These are phyloP conservation scores for Aspergillus ostianus DNA, from an alignment of 495 filamentous ascomycete genomes.

Conservation along the genomic window DNA sequence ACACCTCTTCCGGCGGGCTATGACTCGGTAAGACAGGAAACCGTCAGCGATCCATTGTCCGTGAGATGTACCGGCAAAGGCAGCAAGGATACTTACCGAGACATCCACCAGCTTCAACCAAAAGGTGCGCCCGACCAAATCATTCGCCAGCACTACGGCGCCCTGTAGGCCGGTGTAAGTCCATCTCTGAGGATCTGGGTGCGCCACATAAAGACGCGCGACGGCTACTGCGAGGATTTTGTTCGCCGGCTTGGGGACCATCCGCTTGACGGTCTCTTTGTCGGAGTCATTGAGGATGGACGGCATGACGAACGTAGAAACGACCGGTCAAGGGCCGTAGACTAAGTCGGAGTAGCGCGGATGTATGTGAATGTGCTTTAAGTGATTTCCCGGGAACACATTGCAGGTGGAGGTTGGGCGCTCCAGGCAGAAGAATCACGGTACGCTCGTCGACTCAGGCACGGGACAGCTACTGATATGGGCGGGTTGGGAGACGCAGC, in stretches of 20 bases:
- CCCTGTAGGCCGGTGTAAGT: slow-evolving; percentile 92
- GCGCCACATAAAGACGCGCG: slow-evolving; percentile 89
- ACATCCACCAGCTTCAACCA: slow-evolving; percentile 98
- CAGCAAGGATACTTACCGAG: slow-evolving; percentile 61
- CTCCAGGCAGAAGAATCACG: slow-evolving; percentile 8
- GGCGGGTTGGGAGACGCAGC: neutral
- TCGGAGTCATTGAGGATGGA: slow-evolving; percentile 87
- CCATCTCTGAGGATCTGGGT: slow-evolving; percentile 86
- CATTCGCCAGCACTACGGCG: slow-evolving; percentile 89
- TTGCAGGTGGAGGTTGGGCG: slow-evolving; percentile 28
- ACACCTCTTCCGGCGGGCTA: slow-evolving; percentile 82
- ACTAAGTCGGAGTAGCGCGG: slow-evolving; percentile 10
- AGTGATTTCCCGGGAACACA: slow-evolving; percentile 25
- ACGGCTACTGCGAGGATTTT: slow-evolving; percentile 94
- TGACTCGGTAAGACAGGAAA: slow-evolving; percentile 8
- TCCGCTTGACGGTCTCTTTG: slow-evolving; percentile 88
- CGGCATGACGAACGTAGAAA: slow-evolving; percentile 59
- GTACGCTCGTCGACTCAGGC: slow-evolving; percentile 12
- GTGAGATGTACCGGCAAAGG: neutral
- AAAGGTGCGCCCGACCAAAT: slow-evolving; percentile 89
- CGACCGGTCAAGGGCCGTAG: slow-evolving; percentile 5
- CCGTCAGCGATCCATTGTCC: slow-evolving; percentile 16
- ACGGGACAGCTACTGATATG: slow-evolving; percentile 17
- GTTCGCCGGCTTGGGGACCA: slow-evolving; percentile 86
- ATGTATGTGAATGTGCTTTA: slow-evolving; percentile 16